Percentiles rank a stretch among this genome's conserved stretches.
Evolutionary conservation across 139 green algal genomes (phyloP).

Genomic region (Micractinium conductrix): DNA sequence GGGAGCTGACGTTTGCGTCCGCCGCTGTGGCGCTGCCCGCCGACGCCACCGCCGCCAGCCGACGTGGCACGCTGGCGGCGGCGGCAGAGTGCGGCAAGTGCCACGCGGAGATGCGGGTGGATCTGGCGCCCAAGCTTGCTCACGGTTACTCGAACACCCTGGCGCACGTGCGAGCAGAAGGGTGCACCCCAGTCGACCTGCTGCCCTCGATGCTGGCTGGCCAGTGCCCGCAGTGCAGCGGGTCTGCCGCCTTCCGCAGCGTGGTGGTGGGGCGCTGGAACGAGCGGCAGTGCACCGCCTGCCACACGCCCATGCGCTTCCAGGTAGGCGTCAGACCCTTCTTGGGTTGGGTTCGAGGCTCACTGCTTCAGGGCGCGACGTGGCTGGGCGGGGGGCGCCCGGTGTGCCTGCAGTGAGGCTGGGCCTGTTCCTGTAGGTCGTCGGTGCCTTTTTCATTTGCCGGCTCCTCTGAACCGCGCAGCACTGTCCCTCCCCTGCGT

Average conservation of each 20-base stretch:
- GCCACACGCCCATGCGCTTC: conserved; percentile 36
- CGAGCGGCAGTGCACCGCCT: conserved; percentile 31
- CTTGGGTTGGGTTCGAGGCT: background rate
- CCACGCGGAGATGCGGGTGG: conserved; percentile 31
- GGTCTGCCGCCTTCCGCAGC: conserved; percentile 33
- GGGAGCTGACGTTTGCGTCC: conserved; percentile 6
- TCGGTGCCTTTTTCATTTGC: no score
- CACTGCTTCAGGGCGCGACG: no score
- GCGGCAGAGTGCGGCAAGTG: conserved; percentile 40
- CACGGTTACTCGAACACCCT: conserved; percentile 53
- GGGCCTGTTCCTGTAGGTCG: no score
- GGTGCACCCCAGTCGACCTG: conserved; percentile 49
- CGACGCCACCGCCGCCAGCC: background rate
- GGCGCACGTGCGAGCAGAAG: conserved; percentile 29
- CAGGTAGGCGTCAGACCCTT: no score
- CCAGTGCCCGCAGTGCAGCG: conserved; percentile 52
- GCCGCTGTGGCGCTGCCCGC: conserved; percentile 3
- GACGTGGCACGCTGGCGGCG: background rate
- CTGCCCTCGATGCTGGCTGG: conserved; percentile 51
- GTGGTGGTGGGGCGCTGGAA: conserved; percentile 41
- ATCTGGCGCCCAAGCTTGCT: conserved; percentile 43
- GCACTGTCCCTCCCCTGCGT: no score
- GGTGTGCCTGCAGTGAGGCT: no score
- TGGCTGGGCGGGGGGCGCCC: no score
- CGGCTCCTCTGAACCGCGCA: background rate